Base-by-base conservation (phyloP, 2,329 filamentous ascomycete genomes). In the Didymella pomorum region DNA sequence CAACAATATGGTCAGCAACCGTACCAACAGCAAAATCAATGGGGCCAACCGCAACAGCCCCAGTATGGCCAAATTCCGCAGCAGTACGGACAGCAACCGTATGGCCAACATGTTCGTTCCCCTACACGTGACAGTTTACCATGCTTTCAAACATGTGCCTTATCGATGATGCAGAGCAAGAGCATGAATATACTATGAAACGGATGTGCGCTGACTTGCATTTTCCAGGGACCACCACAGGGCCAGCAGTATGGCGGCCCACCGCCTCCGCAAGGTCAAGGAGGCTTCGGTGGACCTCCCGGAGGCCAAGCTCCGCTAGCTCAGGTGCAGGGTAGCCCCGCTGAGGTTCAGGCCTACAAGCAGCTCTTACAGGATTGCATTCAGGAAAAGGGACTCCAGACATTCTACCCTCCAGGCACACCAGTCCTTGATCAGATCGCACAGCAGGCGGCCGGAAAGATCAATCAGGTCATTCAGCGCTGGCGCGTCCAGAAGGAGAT, bases 401-500 rank as follows among this genome's bases (percentile, higher is more conserved):
- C 69, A 50, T 87, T 88, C 76, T 87, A 86, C 67, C 85, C 84
- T 2, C 84, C 83, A 9, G 81, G 82, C 60, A 82, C 80, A 48
- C 82, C 80, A 2, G 69, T 76, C 23, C 68, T 84, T 21, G 81
- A 84, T 54, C 80, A 82, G 61, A 83, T 85, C 53, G 83, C 83
- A 4, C 71, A 78, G 35, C 78, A 78, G 39, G 83, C 83, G 14
- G 73, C 79, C 4, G 71, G 75, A 49, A 82, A 84, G 69, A 79
- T 88, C 63, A 82, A 83, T 59, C 81, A 81, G 59, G 76, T 88
- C 45, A 84, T 84, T 56, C 78, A 82, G 60, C 80, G 83, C 63
- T 87, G 85, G 83, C 78, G 79, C 55, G 80, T 88, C 47, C 81
- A 81, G 8, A 80, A 80, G 62, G 86, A 88, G 73, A 83, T 88